Percentiles rank a stretch among this genome's conserved stretches.
Evolutionary conservation across 225 moss, liverwort and hornwort species (phyloP).

Genomic region (Pseudisothecium myosuroides): DNA sequence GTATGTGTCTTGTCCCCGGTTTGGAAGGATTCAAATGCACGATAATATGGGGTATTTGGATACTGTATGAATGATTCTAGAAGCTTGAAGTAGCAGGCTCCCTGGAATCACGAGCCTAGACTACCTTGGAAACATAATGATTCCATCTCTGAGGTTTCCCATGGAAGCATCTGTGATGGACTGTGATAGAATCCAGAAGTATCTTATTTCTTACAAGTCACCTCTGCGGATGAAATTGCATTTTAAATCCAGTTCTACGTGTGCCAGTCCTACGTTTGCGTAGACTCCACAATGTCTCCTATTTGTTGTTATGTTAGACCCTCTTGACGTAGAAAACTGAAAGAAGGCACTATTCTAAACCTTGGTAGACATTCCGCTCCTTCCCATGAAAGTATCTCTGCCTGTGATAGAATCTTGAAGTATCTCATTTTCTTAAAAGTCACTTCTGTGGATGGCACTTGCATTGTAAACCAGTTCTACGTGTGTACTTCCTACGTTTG

Average conservation of each 20-base stretch:
- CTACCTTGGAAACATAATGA: background rate
- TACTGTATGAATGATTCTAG: background rate
- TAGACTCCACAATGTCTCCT: background rate
- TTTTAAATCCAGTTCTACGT: too few species aligned
- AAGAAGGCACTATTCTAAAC: background rate
- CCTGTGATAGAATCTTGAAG: background rate
- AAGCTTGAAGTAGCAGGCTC: background rate
- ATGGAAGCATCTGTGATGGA: background rate
- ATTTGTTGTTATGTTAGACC: background rate
- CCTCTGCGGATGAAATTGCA: background rate
- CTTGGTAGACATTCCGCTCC: background rate
- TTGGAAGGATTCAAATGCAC: background rate
- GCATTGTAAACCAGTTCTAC: background rate
- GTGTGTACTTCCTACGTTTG: background rate
- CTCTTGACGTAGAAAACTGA: background rate
- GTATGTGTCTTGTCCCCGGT: background rate
- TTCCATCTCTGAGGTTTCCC: background rate
- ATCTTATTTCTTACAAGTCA: background rate
- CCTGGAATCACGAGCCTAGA: too few species aligned
- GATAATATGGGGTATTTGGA: background rate
- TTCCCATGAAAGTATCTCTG: background rate
- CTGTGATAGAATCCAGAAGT: background rate
- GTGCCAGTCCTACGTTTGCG: background rate
- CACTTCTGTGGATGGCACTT: background rate
- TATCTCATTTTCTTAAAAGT: background rate